Evolutionary conservation across 1,139 yeast genomes (phyloP).

Genomic region (Suhomyces coccinellae): DNA sequence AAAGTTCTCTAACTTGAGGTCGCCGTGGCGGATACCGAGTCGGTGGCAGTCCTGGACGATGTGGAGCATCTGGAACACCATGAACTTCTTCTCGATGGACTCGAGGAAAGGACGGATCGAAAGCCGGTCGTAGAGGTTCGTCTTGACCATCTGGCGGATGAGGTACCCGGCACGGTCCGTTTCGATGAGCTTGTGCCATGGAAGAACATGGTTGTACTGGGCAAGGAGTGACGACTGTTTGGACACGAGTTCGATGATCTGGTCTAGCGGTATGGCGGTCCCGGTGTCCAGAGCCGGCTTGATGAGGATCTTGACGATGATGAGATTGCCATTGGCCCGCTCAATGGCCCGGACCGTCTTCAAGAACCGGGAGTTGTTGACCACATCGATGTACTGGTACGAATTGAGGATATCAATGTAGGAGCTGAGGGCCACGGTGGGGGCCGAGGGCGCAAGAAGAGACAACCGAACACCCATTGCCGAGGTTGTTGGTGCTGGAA

Average conservation of each 20-base stretch:
- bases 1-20: conserved; percentile 85
- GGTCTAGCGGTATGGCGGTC: conserved; percentile 33
- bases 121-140: conserved; percentile 81
- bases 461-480: conserved; percentile 87
- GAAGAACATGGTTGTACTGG: conserved; percentile 62
- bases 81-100: conserved; percentile 78
- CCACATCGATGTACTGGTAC: conserved; percentile 69
- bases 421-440: conserved; percentile 89
- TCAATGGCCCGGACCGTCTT: conserved; percentile 81
- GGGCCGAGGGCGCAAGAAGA: conserved; percentile 83
- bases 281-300: conserved; percentile 54
- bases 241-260: conserved; percentile 34
- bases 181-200: conserved; percentile 74
- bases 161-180: conserved; percentile 92
- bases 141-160: conserved; percentile 75
- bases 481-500: background rate
- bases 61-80: conserved; percentile 73
- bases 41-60: conserved; percentile 65
- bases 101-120: conserved; percentile 87
- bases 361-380: conserved; percentile 77
- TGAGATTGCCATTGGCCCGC: conserved; percentile 56
- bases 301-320: conserved; percentile 77
- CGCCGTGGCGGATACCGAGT: conserved; percentile 75
- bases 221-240: conserved; percentile 40
- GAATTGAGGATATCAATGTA: conserved; percentile 77